A percentile compares a stretch with the other conserved stretches of the same genome.
Conservation (phyloP, 768 basidiomycete genomes). For the Obba rivulosa region DNA sequence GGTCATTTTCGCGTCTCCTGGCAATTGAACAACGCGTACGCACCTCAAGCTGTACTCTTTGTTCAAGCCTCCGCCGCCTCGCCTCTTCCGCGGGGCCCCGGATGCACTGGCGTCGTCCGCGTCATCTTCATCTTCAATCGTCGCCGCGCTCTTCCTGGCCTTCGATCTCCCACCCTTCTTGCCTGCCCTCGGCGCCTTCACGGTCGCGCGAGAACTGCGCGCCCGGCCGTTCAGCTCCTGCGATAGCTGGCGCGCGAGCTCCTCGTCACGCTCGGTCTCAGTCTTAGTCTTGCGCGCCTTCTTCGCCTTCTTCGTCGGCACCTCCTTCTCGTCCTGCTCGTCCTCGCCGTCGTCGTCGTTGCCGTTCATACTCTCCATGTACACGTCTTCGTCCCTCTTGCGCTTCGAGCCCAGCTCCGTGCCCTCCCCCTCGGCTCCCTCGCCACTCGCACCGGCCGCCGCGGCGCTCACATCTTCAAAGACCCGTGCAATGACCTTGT, state of each 20-base stretch:
- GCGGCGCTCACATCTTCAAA: constrained; percentile 51
- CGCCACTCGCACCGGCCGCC: background rate
- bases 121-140: constrained; percentile 28
- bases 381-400: constrained; percentile 11
- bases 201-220: constrained; percentile 25
- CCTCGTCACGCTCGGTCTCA: constrained; percentile 31
- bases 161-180: constrained; percentile 22
- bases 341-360: constrained; percentile 16
- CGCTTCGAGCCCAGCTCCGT: background rate
- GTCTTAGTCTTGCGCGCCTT: constrained; percentile 17
- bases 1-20: background rate
- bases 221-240: constrained; percentile 37
- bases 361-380: constrained; percentile 15
- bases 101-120: constrained; percentile 26
- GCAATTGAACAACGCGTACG: constrained; percentile 11
- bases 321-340: constrained; percentile 15
- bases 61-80: constrained; percentile 63
- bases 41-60: constrained; percentile 77
- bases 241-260: constrained; percentile 39
- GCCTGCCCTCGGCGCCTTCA: constrained; percentile 25
- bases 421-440: background rate
- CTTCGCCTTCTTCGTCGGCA: constrained; percentile 18
- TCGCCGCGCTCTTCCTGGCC: constrained; percentile 26
- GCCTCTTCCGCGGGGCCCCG: constrained; percentile 38
- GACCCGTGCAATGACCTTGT: constrained; percentile 60